phyloP scores from a whole-genome alignment of 1,284 basidiomycete genomes.

The Ganoderma boninense region DNA sequence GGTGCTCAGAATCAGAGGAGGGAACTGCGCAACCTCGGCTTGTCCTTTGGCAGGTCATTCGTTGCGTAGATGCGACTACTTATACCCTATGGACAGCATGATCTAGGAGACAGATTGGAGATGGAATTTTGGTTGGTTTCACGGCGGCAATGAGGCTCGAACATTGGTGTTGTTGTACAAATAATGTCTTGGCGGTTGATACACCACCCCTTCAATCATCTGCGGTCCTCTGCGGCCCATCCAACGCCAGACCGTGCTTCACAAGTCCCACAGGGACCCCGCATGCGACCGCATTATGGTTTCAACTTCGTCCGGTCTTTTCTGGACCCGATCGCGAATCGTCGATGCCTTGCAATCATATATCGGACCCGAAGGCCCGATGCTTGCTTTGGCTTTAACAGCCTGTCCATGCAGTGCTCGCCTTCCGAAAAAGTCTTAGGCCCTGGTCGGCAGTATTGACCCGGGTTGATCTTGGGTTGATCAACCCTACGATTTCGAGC shows the following conservation, averaged over 20 bases:
- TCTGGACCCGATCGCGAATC: background rate
- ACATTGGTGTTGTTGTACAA: background rate
- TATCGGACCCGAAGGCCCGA: background rate
- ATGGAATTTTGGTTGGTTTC: background rate
- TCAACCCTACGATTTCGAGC: too few species aligned
- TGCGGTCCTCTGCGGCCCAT: background rate
- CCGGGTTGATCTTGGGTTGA: too few species aligned
- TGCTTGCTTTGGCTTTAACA: background rate
- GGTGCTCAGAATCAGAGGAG: conserved; percentile 21
- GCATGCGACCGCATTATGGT: background rate
- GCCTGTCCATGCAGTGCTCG: background rate
- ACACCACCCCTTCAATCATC: background rate
- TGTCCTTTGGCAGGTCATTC: conserved; percentile 38
- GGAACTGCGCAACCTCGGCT: conserved; percentile 35
- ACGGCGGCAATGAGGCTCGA: background rate
- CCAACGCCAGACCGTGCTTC: background rate
- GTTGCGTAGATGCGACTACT: conserved; percentile 26
- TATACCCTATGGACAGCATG: background rate
- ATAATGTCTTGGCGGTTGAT: background rate
- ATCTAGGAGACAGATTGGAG: background rate
- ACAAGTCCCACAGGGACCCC: background rate
- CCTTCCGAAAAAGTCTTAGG: background rate
- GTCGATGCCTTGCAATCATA: background rate
- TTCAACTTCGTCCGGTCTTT: background rate
- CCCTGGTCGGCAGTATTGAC: too few species aligned